Base-by-base conservation (phyloP, 2,329 filamentous ascomycete genomes). In the Plenodomus lindquistii region DNA sequence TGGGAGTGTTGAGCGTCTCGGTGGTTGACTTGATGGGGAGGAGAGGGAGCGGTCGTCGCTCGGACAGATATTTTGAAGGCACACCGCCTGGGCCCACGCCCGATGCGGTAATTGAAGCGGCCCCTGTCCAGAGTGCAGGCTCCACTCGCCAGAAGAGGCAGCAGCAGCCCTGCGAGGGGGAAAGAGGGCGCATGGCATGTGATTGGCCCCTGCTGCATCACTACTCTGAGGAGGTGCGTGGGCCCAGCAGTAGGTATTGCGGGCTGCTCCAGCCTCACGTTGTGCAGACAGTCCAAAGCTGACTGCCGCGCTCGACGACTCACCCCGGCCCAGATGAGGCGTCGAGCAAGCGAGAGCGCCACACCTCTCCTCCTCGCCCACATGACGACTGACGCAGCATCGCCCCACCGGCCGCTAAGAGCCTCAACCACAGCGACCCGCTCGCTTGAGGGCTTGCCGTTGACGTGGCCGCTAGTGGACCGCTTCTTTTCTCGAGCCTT, bases 21-120 rank as follows among this genome's bases (percentile, higher is more conserved):
- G 60, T 59, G 46, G 54, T 70, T 69, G 66, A 59, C 65, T 70
- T 65, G 66, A 62, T 59, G 60, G 57, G 55, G 59, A 50, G 50
- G 52, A 59, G 61, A 64, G 63, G 59, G 64, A 60, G 62, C 55
- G 53, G 50, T 40, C 16, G 35, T 37, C 34, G 42, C 27, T 17
- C 42, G 47, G 50, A 46, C 50, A 38, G 50, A 52, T 52, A 52
- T 52, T 52, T 52, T 50, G 50, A 52, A 41, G 45, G 50, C 39
- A 52, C 48, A 44, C 53, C 47, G 49, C 43, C 45, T 38, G 52
- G 42, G 52, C 66, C 67, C 27, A 67, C 60, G 36, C 62, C 58
- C 38, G 29, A 59, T 54, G 24, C 36, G 65, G 65, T n/a, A 44
- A 38, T 29, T 49, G 46, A 65, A 67, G 63, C 65, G 66, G 63